Evolutionary conservation across 306 rosid species (phyloP).

Genomic region (Hylodesmum podocarpum): DNA sequence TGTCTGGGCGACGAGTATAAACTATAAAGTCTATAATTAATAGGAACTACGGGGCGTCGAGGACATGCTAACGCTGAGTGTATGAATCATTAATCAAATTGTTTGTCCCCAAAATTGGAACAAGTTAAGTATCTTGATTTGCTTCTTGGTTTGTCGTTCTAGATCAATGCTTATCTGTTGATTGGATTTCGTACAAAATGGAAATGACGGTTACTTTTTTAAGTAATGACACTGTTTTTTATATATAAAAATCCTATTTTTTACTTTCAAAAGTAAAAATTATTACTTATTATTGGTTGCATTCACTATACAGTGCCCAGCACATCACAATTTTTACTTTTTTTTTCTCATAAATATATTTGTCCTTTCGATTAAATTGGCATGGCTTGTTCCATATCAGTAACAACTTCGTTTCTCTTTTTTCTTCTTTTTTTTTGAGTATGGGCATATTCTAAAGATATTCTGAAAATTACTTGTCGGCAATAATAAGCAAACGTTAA

Average conservation of each 20-base stretch:
- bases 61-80: background rate
- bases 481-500: background rate
- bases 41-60: background rate
- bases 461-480: constrained; percentile 15
- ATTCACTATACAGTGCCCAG: background rate
- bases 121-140: background rate
- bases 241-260: too few relatives aligned
- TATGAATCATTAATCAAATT: background rate
- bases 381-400: background rate
- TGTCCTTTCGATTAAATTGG: background rate
- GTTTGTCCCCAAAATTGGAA: background rate
- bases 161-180: background rate
- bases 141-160: background rate
- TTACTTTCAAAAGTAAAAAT: too few relatives aligned
- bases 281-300: background rate
- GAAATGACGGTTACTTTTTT: too few relatives aligned
- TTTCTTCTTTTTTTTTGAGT: too few relatives aligned
- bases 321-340: background rate
- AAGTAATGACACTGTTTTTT: too few relatives aligned
- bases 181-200: background rate
- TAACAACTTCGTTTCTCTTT: background rate
- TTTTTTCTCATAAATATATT: background rate
- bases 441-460: constrained; percentile 38
- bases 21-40: background rate
- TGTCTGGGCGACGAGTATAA: background rate